Evolutionary conservation across 1,139 yeast species (phyloP).

Genomic region (Blastobotrys indianensis): DNA sequence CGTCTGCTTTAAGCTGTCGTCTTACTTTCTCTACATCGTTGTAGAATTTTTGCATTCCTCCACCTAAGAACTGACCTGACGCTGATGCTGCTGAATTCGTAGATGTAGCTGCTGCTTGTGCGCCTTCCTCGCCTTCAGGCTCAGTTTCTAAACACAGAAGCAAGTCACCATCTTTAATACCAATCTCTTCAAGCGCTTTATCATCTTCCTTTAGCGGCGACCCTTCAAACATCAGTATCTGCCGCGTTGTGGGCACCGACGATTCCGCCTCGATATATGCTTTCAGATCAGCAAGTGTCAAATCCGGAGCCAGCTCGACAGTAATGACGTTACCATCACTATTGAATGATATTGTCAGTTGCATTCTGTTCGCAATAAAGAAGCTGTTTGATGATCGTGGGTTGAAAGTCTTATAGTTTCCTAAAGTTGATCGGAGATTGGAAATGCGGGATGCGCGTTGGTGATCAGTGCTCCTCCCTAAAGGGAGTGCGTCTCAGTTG

Average conservation of each 20-base stretch:
- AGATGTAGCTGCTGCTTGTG: neutral
- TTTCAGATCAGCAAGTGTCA: constrained; percentile 60
- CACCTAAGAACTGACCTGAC: too few species aligned
- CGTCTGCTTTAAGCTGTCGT: constrained; percentile 32
- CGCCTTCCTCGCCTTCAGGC: neutral
- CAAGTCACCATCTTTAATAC: constrained; percentile 53
- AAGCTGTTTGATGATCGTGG: too few species aligned
- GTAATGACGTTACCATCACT: constrained; percentile 32
- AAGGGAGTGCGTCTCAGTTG: too few species aligned
- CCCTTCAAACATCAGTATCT: constrained; percentile 46
- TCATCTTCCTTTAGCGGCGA: constrained; percentile 36
- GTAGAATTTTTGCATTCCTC: constrained; percentile 14
- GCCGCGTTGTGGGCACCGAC: constrained; percentile 43
- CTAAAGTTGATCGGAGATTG: too few species aligned
- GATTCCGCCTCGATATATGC: constrained; percentile 78
- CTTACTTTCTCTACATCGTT: constrained; percentile 34
- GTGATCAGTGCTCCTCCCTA: too few species aligned
- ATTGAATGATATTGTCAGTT: constrained; percentile 34
- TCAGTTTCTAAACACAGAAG: constrained; percentile 35
- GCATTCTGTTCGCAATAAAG: constrained; percentile 31
- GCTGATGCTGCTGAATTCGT: neutral
- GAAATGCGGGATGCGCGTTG: too few species aligned
- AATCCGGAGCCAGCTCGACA: constrained; percentile 58
- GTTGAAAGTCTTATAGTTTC: too few species aligned
- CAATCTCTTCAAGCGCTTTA: constrained; percentile 43